These are phyloP conservation scores for Catenaria anguillulae DNA, from an alignment of 371 early-diverging fungal species.

Conservation along the genomic window DNA sequence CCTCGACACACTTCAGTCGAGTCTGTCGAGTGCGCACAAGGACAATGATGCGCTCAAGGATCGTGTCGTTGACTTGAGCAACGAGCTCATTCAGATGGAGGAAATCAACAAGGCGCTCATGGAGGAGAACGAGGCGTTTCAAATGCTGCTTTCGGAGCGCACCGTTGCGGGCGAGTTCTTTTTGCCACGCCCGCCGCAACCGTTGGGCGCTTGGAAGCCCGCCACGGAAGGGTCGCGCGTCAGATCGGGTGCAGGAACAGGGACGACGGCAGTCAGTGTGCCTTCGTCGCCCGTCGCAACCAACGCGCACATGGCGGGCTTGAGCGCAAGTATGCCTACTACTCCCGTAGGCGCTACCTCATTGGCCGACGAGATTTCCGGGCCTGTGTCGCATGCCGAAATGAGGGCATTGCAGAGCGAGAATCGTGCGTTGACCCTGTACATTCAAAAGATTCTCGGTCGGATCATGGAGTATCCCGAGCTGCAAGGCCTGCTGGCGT, in stretches of 20 bases:
- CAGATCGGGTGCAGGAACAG: no score
- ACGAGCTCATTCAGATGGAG: neutral
- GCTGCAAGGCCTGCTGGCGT: slow-evolving; percentile 16
- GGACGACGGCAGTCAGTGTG: no score
- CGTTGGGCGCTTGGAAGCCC: no score
- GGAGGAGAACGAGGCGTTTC: slow-evolving; percentile 76
- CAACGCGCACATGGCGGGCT: no score
- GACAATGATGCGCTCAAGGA: neutral
- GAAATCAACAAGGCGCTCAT: slow-evolving; percentile 22
- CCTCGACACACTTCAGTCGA: neutral
- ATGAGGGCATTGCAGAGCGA: slow-evolving; percentile 31
- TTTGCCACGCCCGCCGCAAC: neutral
- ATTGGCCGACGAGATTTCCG: neutral
- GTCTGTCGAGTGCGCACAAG: neutral
- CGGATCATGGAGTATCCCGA: slow-evolving; percentile 29
- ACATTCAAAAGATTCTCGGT: slow-evolving; percentile 48
- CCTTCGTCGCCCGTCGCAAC: no score
- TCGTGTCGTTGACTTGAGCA: neutral
- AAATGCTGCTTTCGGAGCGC: slow-evolving; percentile 59
- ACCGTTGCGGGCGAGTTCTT: slow-evolving; percentile 63
- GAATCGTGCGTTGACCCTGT: slow-evolving; percentile 40
- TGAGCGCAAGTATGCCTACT: no score
- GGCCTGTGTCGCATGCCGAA: slow-evolving; percentile 20
- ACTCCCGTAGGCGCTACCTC: no score
- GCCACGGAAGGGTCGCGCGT: no score